These are phyloP conservation scores for Pisolithus marmoratus DNA, from an alignment of 768 basidiomycete species.

Conservation along the genomic window DNA sequence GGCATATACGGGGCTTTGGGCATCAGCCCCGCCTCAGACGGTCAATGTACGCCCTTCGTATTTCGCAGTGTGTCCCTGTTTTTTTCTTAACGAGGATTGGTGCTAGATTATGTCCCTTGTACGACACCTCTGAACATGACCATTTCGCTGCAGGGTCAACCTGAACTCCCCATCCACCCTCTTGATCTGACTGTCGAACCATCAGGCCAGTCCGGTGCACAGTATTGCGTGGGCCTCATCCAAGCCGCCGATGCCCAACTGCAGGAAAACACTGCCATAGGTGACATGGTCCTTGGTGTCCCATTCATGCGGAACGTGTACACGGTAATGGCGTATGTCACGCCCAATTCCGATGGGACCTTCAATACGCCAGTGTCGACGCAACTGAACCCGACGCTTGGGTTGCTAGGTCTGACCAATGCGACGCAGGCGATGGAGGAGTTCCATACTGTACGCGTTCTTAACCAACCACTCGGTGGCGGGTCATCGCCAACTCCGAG, in stretches of 20 bases:
- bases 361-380: constrained; percentile 31
- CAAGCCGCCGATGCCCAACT: constrained; percentile 49
- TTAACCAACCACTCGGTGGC: constrained; percentile 49
- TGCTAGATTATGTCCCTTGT: constrained; percentile 70
- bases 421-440: constrained; percentile 55
- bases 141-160: constrained; percentile 54
- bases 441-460: constrained; percentile 64
- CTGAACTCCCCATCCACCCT: constrained; percentile 61
- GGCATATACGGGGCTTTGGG: constrained; percentile 75
- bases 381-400: constrained; percentile 41
- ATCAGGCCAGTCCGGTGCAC: constrained; percentile 33
- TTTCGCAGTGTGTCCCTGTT: neutral
- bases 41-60: constrained; percentile 48
- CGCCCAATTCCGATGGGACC: constrained; percentile 38
- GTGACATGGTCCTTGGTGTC: constrained; percentile 74
- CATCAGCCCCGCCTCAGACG: constrained; percentile 50
- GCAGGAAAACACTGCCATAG: constrained; percentile 31
- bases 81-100: constrained; percentile 5
- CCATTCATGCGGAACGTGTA: constrained; percentile 75
- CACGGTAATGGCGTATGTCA: constrained; percentile 65
- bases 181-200: constrained; percentile 63
- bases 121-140: constrained; percentile 65
- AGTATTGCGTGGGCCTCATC: constrained; percentile 60
- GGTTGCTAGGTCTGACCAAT: constrained; percentile 60
- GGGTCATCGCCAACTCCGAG: constrained; percentile 3